Percentiles rank a stretch among this genome's conserved stretches.
phyloP scores from a whole-genome alignment of 2,329 filamentous ascomycete species.

The Penicillium olsonii region DNA sequence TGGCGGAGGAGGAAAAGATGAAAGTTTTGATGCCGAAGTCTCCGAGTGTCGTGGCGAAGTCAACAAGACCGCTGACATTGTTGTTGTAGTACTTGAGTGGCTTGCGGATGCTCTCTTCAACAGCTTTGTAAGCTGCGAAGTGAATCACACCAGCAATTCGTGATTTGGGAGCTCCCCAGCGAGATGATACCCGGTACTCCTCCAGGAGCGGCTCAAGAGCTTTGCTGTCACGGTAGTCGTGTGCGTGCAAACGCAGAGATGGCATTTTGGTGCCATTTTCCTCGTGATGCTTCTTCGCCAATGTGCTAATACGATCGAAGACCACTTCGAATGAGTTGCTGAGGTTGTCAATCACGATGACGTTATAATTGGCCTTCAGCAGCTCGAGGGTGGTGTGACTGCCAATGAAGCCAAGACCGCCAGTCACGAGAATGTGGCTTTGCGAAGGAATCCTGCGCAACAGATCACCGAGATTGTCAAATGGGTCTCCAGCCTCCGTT shows the following conservation, averaged over 20 bases:
- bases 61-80: constrained; percentile 65
- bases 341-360: constrained; percentile 45
- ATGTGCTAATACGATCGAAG: constrained; percentile 35
- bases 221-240: constrained; percentile 50
- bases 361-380: constrained; percentile 43
- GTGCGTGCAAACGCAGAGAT: constrained; percentile 47
- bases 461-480: constrained; percentile 47
- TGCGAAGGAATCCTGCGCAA: constrained; percentile 41
- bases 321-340: constrained; percentile 42
- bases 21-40: constrained; percentile 65
- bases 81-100: constrained; percentile 68
- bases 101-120: constrained; percentile 62
- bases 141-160: constrained; percentile 66
- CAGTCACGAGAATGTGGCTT: constrained; percentile 44
- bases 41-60: constrained; percentile 59
- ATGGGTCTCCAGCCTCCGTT: constrained; percentile 48
- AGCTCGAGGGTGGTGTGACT: constrained; percentile 46
- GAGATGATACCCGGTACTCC: constrained; percentile 39
- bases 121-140: constrained; percentile 68
- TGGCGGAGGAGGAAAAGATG: constrained; percentile 68
- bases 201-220: constrained; percentile 47
- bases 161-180: constrained; percentile 44
- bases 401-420: constrained; percentile 46
- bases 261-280: constrained; percentile 45
- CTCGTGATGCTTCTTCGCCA: constrained; percentile 40